A percentile compares a stretch with the other conserved stretches of the same genome.
Evolutionary conservation across 352 stramenopile species (phyloP).

Genomic region (Pythium utonaiense): DNA sequence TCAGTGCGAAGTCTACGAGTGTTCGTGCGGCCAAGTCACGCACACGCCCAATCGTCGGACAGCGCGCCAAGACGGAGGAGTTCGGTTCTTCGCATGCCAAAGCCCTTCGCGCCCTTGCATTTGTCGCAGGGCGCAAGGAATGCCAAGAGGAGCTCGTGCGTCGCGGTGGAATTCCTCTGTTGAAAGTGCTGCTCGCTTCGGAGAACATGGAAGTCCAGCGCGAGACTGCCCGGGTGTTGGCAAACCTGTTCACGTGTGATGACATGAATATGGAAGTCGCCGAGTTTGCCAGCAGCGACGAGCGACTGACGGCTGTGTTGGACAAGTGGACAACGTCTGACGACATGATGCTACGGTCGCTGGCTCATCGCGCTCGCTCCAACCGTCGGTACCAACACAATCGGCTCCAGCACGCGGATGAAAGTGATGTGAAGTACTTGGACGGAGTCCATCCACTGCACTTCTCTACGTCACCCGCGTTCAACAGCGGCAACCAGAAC

Average conservation of each 20-base stretch:
- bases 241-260: slow-evolving; percentile 62
- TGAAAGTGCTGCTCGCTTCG: slow-evolving; percentile 46
- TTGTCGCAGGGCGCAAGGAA: slow-evolving; percentile 47
- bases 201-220: slow-evolving; percentile 44
- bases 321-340: slow-evolving; percentile 41
- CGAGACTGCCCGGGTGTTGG: slow-evolving; percentile 57
- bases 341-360: slow-evolving; percentile 45
- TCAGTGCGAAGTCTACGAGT: slow-evolving; percentile 44
- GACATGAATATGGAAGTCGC: slow-evolving; percentile 34
- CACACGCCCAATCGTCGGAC: slow-evolving; percentile 47
- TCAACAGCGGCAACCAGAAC: slow-evolving; percentile 16
- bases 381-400: slow-evolving; percentile 54
- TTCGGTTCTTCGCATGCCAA: slow-evolving; percentile 56
- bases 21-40: slow-evolving; percentile 58
- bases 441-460: slow-evolving; percentile 72
- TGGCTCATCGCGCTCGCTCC: slow-evolving; percentile 51
- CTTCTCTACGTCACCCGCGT: slow-evolving; percentile 31
- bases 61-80: slow-evolving; percentile 19
- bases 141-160: slow-evolving; percentile 55
- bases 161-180: slow-evolving; percentile 47
- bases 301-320: slow-evolving; percentile 35
- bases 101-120: slow-evolving; percentile 54
- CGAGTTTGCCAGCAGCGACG: slow-evolving; percentile 35
- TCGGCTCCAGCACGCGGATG: slow-evolving; percentile 19
- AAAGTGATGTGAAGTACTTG: slow-evolving; percentile 50